Evolutionary conservation across 768 basidiomycete species (phyloP).

Genomic region (Postia placenta): DNA sequence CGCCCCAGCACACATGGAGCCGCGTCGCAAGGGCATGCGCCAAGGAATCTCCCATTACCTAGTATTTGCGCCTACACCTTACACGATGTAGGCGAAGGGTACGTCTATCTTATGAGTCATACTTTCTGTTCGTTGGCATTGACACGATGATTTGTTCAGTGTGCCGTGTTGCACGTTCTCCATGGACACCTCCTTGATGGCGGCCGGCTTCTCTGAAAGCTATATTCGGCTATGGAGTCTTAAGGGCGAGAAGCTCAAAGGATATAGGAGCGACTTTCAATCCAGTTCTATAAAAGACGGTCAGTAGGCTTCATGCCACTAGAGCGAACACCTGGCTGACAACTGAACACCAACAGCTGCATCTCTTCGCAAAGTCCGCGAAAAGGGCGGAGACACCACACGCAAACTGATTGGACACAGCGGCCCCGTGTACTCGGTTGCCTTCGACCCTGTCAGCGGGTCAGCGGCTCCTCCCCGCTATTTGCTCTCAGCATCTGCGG

Average conservation of each 20-base stretch:
- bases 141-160: constrained; percentile 33
- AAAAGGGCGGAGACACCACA: constrained; percentile 78
- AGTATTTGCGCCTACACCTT: constrained; percentile 95
- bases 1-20: constrained; percentile 48
- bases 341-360: constrained; percentile 44
- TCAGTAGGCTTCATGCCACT: no score
- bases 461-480: constrained; percentile 82
- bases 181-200: constrained; percentile 85
- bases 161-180: constrained; percentile 87
- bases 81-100: constrained; percentile 96
- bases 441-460: constrained; percentile 88
- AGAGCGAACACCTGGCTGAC: neutral
- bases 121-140: neutral
- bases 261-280: constrained; percentile 71
- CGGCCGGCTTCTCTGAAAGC: constrained; percentile 93
- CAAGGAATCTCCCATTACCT: constrained; percentile 68
- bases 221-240: constrained; percentile 93
- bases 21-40: constrained; percentile 16
- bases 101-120: constrained; percentile 21
- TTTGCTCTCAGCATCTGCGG: constrained; percentile 88
- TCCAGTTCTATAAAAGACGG: constrained; percentile 62
- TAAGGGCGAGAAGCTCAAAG: constrained; percentile 84
- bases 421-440: constrained; percentile 90
- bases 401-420: constrained; percentile 97
- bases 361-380: constrained; percentile 59